Percentiles rank a stretch among this genome's conserved stretches.
Evolutionary conservation across 441 rosid genomes (phyloP).

Genomic region (Gossypium davidsonii): DNA sequence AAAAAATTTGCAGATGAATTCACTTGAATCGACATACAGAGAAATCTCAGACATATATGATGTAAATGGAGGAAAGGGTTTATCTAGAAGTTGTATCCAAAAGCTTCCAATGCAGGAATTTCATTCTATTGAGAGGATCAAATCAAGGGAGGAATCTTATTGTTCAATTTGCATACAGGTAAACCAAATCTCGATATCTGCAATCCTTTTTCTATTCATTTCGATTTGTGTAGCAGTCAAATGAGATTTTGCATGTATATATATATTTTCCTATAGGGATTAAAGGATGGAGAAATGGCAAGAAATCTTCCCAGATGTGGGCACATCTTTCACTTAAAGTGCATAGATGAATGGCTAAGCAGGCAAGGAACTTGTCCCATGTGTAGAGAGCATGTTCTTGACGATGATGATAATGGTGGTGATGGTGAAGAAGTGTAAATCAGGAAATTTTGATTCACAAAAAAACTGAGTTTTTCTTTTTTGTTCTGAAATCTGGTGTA

Average conservation of each 20-base stretch:
- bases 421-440: background rate
- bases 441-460: background rate
- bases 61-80: conserved; percentile 38
- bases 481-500: background rate
- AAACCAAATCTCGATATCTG: background rate
- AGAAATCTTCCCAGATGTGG: conserved; percentile 55
- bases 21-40: conserved; percentile 38
- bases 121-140: conserved; percentile 10
- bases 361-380: conserved; percentile 60
- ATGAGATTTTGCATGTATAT: background rate
- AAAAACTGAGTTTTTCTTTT: background rate
- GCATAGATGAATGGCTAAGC: conserved; percentile 64
- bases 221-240: background rate
- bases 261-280: conserved; percentile 37
- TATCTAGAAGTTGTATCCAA: conserved; percentile 33
- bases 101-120: conserved; percentile 36
- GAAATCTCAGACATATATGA: conserved; percentile 62
- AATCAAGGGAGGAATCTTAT: conserved; percentile 11
- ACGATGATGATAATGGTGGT: background rate
- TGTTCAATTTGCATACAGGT: conserved; percentile 83
- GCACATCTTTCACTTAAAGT: conserved; percentile 53
- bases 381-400: conserved; percentile 42
- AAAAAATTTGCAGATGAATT: conserved; percentile 35
- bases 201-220: background rate
- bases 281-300: conserved; percentile 45